Base-by-base conservation (phyloP, 805 yeast genomes). In the Sungouiella thailandica region DNA sequence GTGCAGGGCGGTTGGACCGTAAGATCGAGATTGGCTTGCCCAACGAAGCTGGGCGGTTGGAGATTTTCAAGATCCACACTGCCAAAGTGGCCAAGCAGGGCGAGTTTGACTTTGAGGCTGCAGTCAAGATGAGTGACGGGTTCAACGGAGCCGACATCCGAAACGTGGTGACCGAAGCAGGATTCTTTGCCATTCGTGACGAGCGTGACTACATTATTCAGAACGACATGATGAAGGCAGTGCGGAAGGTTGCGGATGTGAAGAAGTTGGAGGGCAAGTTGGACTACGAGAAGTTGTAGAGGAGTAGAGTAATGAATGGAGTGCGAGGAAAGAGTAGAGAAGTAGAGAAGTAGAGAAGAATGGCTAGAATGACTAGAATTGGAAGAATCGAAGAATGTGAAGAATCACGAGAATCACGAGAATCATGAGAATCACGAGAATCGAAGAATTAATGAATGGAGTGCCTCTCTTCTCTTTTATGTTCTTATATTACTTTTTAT, bases 131-230 rank as follows among this genome's bases (percentile, higher is more conserved):
- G 97, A 83, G 95, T 60, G 98, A 90, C 64, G 97, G 97, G 2
- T 93, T 93, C 66, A 90, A 90, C 62, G 98, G 98, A 68, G 97
- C 97, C 5, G 98, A 90, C 72, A 82, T 90, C 50, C 80, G 98
- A 61, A 90, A 90, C 58, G 96, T 93, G 39, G 75, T 89, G 22
- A 90, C 98, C n/a, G 98, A 90, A 67, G 96, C 97, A 17, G 98
- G 98, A 2, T 93, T 93, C 66, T 87, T 89, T 50, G 97, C 98
- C 34, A 93, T 93, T 50, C 78, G 98, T 65, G 97, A 93, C 55
- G 98, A 93, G 57, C 80, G 98, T 53, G 97, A 90, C 58, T 87
- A 86, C 64, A 87, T 93, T 50, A 59, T 86, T 34, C 98, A 93
- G 59, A 80, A 83, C 51, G 99, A 93, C 68, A 59, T 93, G 62